Percentiles rank a stretch among this genome's conserved stretches.
Conservation (phyloP, 2,329 filamentous ascomycete genomes). For the Diaporthe sp. region DNA sequence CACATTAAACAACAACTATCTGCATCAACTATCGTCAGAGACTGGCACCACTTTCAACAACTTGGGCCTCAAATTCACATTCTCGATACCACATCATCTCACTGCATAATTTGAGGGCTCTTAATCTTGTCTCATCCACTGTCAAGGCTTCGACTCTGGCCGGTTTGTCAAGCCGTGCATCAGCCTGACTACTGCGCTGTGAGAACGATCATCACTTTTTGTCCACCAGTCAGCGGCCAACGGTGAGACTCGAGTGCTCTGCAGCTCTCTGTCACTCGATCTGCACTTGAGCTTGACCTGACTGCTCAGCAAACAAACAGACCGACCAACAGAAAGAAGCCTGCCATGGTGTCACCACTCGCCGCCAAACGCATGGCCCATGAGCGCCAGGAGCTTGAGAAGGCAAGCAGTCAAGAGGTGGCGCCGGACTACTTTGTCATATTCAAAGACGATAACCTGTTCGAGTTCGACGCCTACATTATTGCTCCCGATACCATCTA, state of each 20-base stretch:
- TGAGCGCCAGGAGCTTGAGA: slow-evolving; percentile 9
- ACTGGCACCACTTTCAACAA: neutral
- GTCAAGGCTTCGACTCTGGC: neutral
- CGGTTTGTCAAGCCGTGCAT: neutral
- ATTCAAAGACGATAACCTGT: slow-evolving; percentile 1
- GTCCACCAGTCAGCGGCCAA: neutral
- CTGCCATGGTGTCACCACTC: neutral
- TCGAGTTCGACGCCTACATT: slow-evolving; percentile 6
- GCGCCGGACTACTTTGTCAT: slow-evolving; percentile 12
- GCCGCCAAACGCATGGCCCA: slow-evolving; percentile 4
- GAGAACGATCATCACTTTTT: neutral
- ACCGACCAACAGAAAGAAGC: neutral
- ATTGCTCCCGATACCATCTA: slow-evolving; percentile 24
- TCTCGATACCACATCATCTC: neutral
- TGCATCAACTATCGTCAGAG: neutral
- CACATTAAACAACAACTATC: neutral
- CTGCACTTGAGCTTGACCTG: neutral
- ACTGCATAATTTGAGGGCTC: neutral
- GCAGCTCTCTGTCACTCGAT: neutral
- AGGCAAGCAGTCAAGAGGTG: neutral
- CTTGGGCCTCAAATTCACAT: neutral
- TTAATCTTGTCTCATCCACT: neutral
- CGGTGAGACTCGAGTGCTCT: neutral
- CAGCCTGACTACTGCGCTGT: neutral
- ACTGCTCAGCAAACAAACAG: neutral